These are phyloP conservation scores for Nakaseomyces kungkrabaensis DNA, from an alignment of 1,139 yeast genomes.

Conservation along the genomic window DNA sequence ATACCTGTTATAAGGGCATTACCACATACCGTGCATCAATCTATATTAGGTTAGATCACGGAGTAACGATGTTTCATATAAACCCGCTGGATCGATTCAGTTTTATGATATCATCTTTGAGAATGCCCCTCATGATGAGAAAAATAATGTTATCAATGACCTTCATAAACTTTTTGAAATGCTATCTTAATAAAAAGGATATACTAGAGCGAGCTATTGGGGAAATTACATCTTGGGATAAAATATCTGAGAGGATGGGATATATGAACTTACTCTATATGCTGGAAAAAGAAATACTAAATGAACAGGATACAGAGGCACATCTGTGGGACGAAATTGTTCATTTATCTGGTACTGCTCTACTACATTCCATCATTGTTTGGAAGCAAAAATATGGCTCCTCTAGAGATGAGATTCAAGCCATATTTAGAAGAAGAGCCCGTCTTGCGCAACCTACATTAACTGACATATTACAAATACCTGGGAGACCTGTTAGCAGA, in stretches of 20 bases:
- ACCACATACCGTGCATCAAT: constrained; percentile 18
- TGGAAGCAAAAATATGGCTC: constrained; percentile 21
- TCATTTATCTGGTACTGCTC: constrained; percentile 15
- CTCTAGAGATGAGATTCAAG: constrained; percentile 13
- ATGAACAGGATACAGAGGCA: constrained; percentile 2
- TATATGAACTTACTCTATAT: constrained; percentile 11
- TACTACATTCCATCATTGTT: constrained; percentile 14
- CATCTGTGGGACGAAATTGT: constrained; percentile 12
- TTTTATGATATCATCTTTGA: constrained; percentile 16
- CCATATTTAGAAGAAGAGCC: constrained; percentile 10
- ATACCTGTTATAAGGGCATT: constrained; percentile 6
- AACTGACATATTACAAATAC: constrained; percentile 5
- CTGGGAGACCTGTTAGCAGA: constrained; percentile 2
- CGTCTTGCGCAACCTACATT: neutral
- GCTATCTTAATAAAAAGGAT: constrained; percentile 11
- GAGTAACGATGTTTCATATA: constrained; percentile 19
- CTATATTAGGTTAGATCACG: constrained; percentile 13
- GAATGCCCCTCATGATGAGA: constrained; percentile 17
- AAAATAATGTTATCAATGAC: constrained; percentile 19
- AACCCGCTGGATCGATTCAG: constrained; percentile 24
- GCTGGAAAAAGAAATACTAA: constrained; percentile 6
- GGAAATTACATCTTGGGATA: constrained; percentile 7
- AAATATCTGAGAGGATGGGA: constrained; percentile 12
- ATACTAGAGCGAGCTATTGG: constrained; percentile 8
- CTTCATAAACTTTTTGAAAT: constrained; percentile 15